A percentile compares a stretch with the other conserved stretches of the same genome.
Conservation (phyloP, 2,329 filamentous ascomycete genomes). For the Huntiella decipiens region DNA sequence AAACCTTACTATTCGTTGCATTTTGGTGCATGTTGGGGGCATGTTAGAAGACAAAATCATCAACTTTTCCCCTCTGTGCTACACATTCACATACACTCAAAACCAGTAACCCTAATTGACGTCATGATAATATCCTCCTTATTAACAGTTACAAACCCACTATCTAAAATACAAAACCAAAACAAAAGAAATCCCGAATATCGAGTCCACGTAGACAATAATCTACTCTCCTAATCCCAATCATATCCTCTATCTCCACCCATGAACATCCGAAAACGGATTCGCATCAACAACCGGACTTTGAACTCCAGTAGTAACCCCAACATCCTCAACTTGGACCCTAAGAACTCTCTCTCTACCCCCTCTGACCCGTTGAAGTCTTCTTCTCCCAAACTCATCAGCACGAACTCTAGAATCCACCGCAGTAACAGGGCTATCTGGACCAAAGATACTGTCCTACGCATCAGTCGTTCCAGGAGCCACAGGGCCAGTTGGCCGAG, state of each 20-base stretch:
- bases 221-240: neutral
- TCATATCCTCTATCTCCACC: slow-evolving; percentile 2
- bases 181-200: too few species aligned
- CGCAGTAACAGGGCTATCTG: neutral
- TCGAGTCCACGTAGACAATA: too few species aligned
- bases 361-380: neutral
- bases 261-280: slow-evolving; percentile 7
- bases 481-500: neutral
- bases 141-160: too few species aligned
- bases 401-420: too few species aligned
- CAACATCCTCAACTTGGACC: slow-evolving; percentile 3
- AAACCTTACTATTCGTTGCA: too few species aligned
- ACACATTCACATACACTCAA: too few species aligned
- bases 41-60: too few species aligned
- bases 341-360: neutral
- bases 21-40: too few species aligned
- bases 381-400: neutral
- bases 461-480: neutral
- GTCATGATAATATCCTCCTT: too few species aligned
- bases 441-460: slow-evolving; percentile 2
- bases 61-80: too few species aligned
- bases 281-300: slow-evolving; percentile 9
- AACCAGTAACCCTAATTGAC: too few species aligned
- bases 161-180: too few species aligned
- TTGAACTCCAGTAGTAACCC: slow-evolving; percentile 9